phyloP scores from a whole-genome alignment of 306 rosid species.

The Benincasa hispida region DNA sequence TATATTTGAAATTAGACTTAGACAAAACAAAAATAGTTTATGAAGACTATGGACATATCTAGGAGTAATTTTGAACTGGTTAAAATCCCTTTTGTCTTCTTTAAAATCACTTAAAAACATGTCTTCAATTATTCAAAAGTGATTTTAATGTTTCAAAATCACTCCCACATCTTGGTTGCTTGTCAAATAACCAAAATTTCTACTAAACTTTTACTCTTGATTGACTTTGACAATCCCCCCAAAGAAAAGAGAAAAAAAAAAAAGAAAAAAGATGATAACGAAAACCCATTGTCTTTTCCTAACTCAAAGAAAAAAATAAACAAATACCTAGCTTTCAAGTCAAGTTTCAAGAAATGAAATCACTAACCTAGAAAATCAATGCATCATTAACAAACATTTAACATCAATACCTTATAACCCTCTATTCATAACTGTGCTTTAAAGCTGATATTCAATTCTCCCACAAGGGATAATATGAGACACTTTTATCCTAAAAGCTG shows the following conservation, averaged over 20 bases:
- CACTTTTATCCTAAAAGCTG: not conserved
- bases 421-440: not conserved
- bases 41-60: not conserved
- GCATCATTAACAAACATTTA: not conserved
- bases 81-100: not conserved
- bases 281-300: not conserved
- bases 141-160: not conserved
- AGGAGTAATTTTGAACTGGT: not conserved
- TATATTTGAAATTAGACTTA: not conserved
- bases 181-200: not conserved
- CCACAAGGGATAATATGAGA: not conserved
- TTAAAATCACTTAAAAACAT: not conserved
- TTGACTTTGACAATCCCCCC: not conserved
- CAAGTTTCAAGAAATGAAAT: not conserved
- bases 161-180: not conserved
- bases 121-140: not conserved
- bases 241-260: too few relatives aligned
- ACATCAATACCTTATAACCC: not conserved
- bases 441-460: not conserved
- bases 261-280: not conserved
- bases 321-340: not conserved
- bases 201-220: not conserved
- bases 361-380: not conserved
- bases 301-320: not conserved
- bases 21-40: not conserved